These are phyloP conservation scores for Neurospora africana DNA, from an alignment of 495 filamentous ascomycete species.

Conservation along the genomic window DNA sequence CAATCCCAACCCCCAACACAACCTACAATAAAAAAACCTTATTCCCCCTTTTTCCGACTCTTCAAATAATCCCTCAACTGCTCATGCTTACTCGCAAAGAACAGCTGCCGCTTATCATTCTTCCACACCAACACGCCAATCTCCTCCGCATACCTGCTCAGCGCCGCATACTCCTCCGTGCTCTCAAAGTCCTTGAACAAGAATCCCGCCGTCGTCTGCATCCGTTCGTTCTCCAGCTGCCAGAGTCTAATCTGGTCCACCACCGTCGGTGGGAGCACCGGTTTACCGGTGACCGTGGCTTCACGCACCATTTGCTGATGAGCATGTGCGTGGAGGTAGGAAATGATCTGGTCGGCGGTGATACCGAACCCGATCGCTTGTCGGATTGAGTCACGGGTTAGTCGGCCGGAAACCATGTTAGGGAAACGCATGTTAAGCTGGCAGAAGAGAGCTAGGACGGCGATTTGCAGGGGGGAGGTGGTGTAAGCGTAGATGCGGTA, in stretches of 20 bases:
- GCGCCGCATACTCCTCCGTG: constrained; percentile 63
- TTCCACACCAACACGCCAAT: constrained; percentile 89
- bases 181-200: constrained; percentile 81
- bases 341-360: constrained; percentile 87
- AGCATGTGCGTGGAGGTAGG: constrained; percentile 76
- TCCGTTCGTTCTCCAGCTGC: constrained; percentile 93
- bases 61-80: constrained; percentile 72
- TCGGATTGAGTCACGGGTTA: constrained; percentile 78
- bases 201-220: constrained; percentile 70
- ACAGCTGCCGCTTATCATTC: constrained; percentile 62
- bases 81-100: constrained; percentile 80
- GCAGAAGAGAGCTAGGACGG: constrained; percentile 83
- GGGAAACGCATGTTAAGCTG: constrained; percentile 78
- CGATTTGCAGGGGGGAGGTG: constrained; percentile 80
- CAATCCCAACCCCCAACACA: no score
- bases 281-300: constrained; percentile 40
- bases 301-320: constrained; percentile 81
- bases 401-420: constrained; percentile 79
- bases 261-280: constrained; percentile 83
- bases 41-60: constrained; percentile 43
- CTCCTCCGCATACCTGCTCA: constrained; percentile 72
- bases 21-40: no score
- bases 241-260: constrained; percentile 95
- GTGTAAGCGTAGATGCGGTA: constrained; percentile 97
- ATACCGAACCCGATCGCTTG: constrained; percentile 83